Conservation (phyloP, 805 yeast species). For the Nakazawaea wyomingensis region DNA sequence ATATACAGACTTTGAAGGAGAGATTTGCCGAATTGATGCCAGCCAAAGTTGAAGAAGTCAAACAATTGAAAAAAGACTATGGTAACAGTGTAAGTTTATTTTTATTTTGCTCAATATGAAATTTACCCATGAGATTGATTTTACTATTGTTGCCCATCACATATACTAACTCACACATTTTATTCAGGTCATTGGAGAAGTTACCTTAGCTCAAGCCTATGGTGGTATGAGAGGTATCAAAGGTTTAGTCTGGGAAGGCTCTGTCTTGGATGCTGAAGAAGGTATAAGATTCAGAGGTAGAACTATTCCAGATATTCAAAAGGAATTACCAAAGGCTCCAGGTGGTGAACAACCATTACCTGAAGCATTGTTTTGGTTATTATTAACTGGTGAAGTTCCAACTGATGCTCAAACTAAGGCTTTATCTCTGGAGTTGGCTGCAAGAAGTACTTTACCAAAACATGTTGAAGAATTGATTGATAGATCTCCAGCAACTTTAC, state of each 20-base stretch:
- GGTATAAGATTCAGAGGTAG: conserved; percentile 84
- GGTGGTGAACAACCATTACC: conserved; percentile 65
- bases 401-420: conserved; percentile 64
- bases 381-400: conserved; percentile 81
- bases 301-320: conserved; percentile 76
- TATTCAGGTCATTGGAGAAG: conserved; percentile 56
- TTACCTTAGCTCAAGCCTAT: conserved; percentile 72
- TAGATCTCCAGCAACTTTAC: conserved; percentile 68
- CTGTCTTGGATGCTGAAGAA: conserved; percentile 77
- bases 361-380: conserved; percentile 78
- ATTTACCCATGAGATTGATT: too few species aligned
- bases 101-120: neutral
- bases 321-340: conserved; percentile 68
- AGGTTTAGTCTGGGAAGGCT: conserved; percentile 86
- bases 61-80: conserved; percentile 82
- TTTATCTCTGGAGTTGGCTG: conserved; percentile 71
- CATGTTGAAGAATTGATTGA: conserved; percentile 71
- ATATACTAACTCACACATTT: conserved; percentile 4
- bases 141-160: too few species aligned
- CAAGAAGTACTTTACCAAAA: conserved; percentile 71
- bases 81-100: conserved; percentile 65
- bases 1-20: conserved; percentile 71
- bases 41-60: conserved; percentile 85
- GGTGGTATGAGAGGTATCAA: conserved; percentile 91
- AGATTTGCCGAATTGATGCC: conserved; percentile 92